These are phyloP conservation scores for Mycena galericulata DNA, from an alignment of 768 basidiomycete genomes.

Conservation along the genomic window DNA sequence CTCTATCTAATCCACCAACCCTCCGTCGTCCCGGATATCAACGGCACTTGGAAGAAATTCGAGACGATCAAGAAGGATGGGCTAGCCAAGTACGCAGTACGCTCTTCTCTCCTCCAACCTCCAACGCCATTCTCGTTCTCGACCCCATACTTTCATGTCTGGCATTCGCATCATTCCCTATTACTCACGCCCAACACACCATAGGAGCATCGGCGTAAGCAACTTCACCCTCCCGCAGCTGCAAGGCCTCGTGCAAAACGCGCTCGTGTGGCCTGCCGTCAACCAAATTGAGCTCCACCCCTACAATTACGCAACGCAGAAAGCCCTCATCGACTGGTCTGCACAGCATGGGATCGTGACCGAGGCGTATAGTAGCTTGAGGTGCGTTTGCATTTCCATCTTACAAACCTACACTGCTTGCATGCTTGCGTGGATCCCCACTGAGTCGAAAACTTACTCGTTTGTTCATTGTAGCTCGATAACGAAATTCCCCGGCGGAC, in stretches of 20 bases:
- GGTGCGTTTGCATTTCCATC: constrained; percentile 42
- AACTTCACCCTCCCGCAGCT: constrained; percentile 51
- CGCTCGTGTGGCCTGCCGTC: constrained; percentile 52
- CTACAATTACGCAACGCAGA: constrained; percentile 60
- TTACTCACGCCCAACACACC: neutral
- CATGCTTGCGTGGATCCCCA: too few species aligned
- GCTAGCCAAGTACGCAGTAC: constrained; percentile 6
- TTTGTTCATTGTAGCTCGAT: constrained; percentile 53
- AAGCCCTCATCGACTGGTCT: constrained; percentile 55
- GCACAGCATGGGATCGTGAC: constrained; percentile 56
- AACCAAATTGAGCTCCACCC: constrained; percentile 60
- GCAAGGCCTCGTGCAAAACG: constrained; percentile 55
- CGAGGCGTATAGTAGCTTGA: constrained; percentile 63
- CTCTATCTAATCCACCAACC: constrained; percentile 65
- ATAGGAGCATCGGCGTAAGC: constrained; percentile 70
- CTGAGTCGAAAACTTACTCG: neutral
- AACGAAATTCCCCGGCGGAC: constrained; percentile 56
- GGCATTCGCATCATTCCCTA: too few species aligned
- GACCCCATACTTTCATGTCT: too few species aligned
- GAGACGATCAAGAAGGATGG: constrained; percentile 52
- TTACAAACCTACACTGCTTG: too few species aligned
- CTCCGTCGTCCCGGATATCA: constrained; percentile 37
- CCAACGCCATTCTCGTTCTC: too few species aligned
- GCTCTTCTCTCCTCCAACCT: neutral
- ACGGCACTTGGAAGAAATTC: constrained; percentile 54